Evolutionary conservation across 148 eudicot genomes (phyloP).

Genomic region (Fagopyrum tataricum): DNA sequence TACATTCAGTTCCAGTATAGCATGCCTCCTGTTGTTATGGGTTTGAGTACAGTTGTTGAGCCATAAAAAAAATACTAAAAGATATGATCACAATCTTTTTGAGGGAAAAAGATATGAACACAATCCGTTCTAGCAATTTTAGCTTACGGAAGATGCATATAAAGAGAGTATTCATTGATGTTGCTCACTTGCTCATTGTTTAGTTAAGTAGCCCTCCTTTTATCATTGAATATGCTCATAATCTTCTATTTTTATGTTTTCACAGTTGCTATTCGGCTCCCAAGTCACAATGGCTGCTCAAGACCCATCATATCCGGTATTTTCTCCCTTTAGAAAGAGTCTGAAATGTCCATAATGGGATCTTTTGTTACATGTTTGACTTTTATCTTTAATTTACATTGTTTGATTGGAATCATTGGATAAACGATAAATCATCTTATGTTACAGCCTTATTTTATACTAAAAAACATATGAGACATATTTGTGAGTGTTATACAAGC

Average conservation of each 20-base stretch:
- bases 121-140: not conserved
- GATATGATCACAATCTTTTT: not conserved
- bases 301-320: slow-evolving; percentile 89
- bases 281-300: slow-evolving; percentile 79
- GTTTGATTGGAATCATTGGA: not conserved
- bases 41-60: not conserved
- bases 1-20: not conserved
- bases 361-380: not conserved
- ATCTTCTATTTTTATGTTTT: slow-evolving; percentile 2
- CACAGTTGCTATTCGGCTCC: slow-evolving; percentile 82
- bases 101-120: not conserved
- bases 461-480: not conserved
- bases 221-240: not conserved
- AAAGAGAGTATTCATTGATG: not conserved
- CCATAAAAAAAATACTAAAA: not conserved
- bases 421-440: not conserved
- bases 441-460: not conserved
- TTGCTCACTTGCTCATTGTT: not conserved
- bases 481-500: not conserved
- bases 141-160: not conserved
- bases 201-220: not conserved
- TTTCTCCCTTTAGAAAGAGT: slow-evolving; percentile 10
- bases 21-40: not conserved
- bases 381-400: not conserved
- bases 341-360: not conserved